Conservation (phyloP, 202 grass and related monocot genomes). For the Setaria italica region DNA sequence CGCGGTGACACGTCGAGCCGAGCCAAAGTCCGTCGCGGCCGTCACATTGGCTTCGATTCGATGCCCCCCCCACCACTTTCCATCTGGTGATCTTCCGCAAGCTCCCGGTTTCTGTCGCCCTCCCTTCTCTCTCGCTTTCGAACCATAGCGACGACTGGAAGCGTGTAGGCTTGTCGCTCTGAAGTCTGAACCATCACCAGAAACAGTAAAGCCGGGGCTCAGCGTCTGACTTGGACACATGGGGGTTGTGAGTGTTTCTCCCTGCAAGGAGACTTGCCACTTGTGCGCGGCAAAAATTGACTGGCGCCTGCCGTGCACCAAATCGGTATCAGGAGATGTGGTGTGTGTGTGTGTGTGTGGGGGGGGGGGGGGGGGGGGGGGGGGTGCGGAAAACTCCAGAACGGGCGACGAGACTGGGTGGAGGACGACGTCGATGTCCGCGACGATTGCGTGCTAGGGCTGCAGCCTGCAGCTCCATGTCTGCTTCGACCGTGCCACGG, state of each 20-base stretch:
- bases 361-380: no score
- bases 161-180: not conserved
- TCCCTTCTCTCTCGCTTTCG: not conserved
- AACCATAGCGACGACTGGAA: not conserved
- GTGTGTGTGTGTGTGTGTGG: no score
- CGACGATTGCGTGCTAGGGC: not conserved
- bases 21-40: not conserved
- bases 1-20: not conserved
- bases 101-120: not conserved
- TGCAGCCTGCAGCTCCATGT: not conserved
- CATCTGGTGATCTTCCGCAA: not conserved
- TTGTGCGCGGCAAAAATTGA: not conserved
- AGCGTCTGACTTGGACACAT: not conserved
- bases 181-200: no score
- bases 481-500: not conserved
- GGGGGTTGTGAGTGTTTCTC: not conserved
- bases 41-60: not conserved
- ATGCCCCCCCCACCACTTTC: not conserved
- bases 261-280: not conserved
- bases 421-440: not conserved
- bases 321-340: not conserved
- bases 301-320: not conserved
- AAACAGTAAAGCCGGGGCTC: not conserved
- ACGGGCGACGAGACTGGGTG: not conserved
- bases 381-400: not conserved